These are phyloP conservation scores for Guadua angustifolia DNA, from an alignment of 176 grass and related monocot species.

Conservation along the genomic window DNA sequence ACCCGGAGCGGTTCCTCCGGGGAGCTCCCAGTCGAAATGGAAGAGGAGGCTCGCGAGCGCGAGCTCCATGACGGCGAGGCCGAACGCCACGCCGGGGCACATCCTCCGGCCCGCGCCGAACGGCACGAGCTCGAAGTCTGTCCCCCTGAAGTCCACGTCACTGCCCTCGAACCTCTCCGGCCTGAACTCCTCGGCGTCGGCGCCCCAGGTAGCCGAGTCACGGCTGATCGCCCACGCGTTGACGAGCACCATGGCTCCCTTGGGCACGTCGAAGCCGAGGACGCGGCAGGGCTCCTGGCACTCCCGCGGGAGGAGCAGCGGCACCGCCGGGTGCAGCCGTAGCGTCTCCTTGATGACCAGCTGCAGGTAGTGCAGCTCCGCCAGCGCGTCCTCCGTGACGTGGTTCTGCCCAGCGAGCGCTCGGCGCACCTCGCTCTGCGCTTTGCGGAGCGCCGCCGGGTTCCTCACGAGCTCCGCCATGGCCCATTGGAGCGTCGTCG, in stretches of 20 bases:
- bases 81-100: conserved; percentile 35
- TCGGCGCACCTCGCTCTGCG: background rate
- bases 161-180: background rate
- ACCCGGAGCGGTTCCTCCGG: background rate
- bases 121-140: conserved; percentile 30
- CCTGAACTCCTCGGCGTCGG: conserved; percentile 39
- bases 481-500: conserved; percentile 3
- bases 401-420: background rate
- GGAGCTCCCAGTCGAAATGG: conserved; percentile 48
- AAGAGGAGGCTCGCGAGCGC: conserved; percentile 41
- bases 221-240: conserved; percentile 12
- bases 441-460: background rate
- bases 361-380: conserved; percentile 25
- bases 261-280: conserved; percentile 25
- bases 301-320: background rate
- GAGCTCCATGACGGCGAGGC: conserved; percentile 30
- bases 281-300: background rate
- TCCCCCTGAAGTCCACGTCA: conserved; percentile 5
- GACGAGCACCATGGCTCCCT: conserved; percentile 26
- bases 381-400: background rate
- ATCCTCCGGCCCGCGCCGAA: conserved; percentile 45
- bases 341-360: no score
- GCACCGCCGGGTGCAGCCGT: conserved; percentile 23
- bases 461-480: conserved; percentile 19
- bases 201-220: background rate